These are phyloP conservation scores for Hapsidospora chrysogenum DNA, from an alignment of 495 filamentous ascomycete genomes.

Conservation along the genomic window DNA sequence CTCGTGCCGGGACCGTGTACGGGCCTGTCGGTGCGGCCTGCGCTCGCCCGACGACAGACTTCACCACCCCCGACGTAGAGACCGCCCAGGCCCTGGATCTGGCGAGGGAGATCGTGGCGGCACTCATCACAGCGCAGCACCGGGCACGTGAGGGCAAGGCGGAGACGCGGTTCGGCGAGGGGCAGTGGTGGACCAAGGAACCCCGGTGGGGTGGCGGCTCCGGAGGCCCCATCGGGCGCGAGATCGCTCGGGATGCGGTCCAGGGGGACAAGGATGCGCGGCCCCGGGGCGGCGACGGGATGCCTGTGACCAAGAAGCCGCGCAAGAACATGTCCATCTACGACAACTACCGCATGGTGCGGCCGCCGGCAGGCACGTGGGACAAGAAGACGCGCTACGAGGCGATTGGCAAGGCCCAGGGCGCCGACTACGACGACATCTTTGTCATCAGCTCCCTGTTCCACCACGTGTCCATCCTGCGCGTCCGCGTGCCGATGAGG, in stretches of 20 bases:
- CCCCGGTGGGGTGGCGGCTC: conserved; percentile 64
- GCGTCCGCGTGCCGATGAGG: conserved; percentile 50
- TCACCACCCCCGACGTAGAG: conserved; percentile 15
- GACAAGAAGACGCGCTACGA: conserved; percentile 59
- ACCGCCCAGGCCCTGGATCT: conserved; percentile 46
- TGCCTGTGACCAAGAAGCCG: conserved; percentile 17
- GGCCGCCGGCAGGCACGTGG: conserved; percentile 51
- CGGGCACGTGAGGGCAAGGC: conserved; percentile 50
- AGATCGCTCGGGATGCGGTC: conserved; percentile 28
- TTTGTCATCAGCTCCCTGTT: conserved; percentile 71
- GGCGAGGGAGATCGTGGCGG: conserved; percentile 53
- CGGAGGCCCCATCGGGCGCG: conserved; percentile 42
- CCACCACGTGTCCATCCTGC: conserved; percentile 64
- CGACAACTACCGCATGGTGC: conserved; percentile 39
- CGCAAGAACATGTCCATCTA: conserved; percentile 32
- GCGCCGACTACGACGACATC: conserved; percentile 40
- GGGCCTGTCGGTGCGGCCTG: conserved; percentile 56
- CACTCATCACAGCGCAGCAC: conserved; percentile 69
- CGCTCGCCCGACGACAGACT: conserved; percentile 34
- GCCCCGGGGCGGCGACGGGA: not conserved
- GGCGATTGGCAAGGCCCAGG: conserved; percentile 46
- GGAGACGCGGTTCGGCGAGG: conserved; percentile 54
- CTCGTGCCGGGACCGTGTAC: conserved; percentile 55
- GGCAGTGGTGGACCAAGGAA: conserved; percentile 62
- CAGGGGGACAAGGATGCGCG: conserved; percentile 26